Percentiles rank a stretch among this genome's conserved stretches.
phyloP scores from a whole-genome alignment of 2,329 filamentous ascomycete species.

The Zelopaecilomyces penicillatus region DNA sequence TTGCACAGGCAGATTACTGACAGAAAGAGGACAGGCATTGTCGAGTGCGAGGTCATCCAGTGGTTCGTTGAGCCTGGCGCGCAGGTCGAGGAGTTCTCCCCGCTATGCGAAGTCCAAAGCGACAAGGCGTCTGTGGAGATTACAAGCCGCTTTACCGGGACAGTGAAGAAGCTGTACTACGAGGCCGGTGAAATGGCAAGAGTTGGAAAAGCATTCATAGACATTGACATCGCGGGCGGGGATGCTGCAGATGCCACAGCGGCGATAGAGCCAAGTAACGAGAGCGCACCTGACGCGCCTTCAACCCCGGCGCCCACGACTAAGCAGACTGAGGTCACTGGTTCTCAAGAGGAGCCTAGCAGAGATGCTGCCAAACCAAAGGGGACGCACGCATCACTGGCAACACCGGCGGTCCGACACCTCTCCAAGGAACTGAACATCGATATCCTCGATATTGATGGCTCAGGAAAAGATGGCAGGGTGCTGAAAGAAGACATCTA shows the following conservation, averaged over 20 bases:
- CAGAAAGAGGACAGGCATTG: constrained; percentile 60
- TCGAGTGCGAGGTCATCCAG: constrained; percentile 97
- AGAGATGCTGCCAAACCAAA: constrained; percentile 23
- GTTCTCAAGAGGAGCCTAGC: background rate
- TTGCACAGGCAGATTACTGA: constrained; percentile 1
- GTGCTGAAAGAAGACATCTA: constrained; percentile 90
- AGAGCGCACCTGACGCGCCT: constrained; percentile 17
- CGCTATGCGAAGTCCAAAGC: constrained; percentile 94
- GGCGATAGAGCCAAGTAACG: constrained; percentile 22
- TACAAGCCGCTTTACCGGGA: constrained; percentile 87
- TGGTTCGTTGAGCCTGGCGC: constrained; percentile 98
- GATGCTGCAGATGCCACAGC: constrained; percentile 39
- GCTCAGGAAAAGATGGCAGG: constrained; percentile 83
- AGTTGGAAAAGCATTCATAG: constrained; percentile 87
- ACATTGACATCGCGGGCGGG: constrained; percentile 84
- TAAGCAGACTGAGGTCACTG: background rate
- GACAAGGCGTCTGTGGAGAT: constrained; percentile 92
- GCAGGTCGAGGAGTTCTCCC: constrained; percentile 94
- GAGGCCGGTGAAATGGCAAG: constrained; percentile 94
- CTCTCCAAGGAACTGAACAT: constrained; percentile 72
- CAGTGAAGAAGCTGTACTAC: constrained; percentile 94
- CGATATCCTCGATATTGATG: constrained; percentile 68
- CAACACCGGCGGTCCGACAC: constrained; percentile 87
- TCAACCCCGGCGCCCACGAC: constrained; percentile 12
- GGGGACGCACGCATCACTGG: constrained; percentile 64